Evolutionary conservation across 31 red algal species (phyloP), one percentile per base, ranked within the genome.

Genomic region (Asparagopsis taxiformis): DNA sequence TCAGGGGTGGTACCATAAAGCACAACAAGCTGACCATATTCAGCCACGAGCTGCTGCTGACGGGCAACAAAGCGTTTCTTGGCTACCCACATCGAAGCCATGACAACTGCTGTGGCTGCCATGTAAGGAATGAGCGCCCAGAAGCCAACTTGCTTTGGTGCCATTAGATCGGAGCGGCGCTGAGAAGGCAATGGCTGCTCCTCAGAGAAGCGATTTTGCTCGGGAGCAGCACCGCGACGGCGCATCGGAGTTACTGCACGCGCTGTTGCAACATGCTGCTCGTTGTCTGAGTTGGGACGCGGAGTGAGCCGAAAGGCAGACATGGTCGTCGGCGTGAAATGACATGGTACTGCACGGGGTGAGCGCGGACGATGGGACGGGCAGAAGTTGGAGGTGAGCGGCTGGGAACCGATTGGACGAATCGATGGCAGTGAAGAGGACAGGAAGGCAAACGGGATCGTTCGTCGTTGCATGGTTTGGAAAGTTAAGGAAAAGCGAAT

Each of bases 1-100:
- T 81, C 76, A 17, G 74, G 78, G n/a, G 75, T 79, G 20, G 23
- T 81, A 23, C 93, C 93, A 37, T 97, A 97, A 15, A 84, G 46
- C 2, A 88, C 85, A 31, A 91, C 59, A 21, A 85, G 79, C 21
- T 91, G 53, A 8, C 85, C 93, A 72, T 72, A 97, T 8, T 85
- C 79, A 13, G 51, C 75, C 0, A 90, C 82, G 36, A 96, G 93
- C 23, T 43, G 25, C 24, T 74, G 57, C 34, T 91, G 84, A n/a
- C 93, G 59, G 51, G 74, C 73, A 35, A 54, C 31, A 58, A 96
- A 77, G 17, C 77, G 76, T 54, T 87, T 94, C 76, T 83, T 76
- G 3, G 59, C 82, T 0, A 86, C 17, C 77, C 84, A 94, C 29
- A 75, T 69, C 9, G 49, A 24, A 36, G 57, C 79, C 22, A 80